Evolutionary conservation across 495 filamentous ascomycete species (phyloP).

Genomic region (Diplogelasinospora grovesii): DNA sequence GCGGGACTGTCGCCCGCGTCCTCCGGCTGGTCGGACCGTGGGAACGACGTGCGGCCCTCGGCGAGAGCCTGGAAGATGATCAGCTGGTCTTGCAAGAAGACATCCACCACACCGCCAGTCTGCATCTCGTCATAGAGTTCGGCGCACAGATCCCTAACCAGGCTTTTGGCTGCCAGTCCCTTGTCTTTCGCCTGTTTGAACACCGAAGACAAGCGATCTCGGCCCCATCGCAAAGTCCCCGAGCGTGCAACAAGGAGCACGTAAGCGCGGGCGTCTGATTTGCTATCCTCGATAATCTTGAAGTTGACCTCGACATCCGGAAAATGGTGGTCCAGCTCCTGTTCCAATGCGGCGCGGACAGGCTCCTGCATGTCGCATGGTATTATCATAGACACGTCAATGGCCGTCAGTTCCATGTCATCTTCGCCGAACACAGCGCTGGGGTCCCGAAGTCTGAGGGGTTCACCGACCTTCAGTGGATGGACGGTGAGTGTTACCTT

Average conservation of each 20-base stretch:
- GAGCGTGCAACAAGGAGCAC: slow-evolving; percentile 68
- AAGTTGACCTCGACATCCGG: slow-evolving; percentile 44
- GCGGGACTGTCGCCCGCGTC: slow-evolving; percentile 13
- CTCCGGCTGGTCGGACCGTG: slow-evolving; percentile 13
- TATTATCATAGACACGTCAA: slow-evolving; percentile 55
- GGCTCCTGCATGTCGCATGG: slow-evolving; percentile 38
- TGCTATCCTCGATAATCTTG: slow-evolving; percentile 50
- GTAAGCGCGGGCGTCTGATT: slow-evolving; percentile 56
- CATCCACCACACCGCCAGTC: slow-evolving; percentile 55
- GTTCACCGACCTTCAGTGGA: slow-evolving; percentile 39
- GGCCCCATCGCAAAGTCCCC: slow-evolving; percentile 53
- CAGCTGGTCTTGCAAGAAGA: slow-evolving; percentile 71
- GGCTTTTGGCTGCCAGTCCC: slow-evolving; percentile 9
- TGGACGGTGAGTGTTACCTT: slow-evolving; percentile 52
- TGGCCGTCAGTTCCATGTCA: slow-evolving; percentile 39
- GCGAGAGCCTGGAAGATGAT: slow-evolving; percentile 76
- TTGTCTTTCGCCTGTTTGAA: slow-evolving; percentile 36
- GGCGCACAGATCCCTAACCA: not conserved
- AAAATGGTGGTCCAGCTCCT: slow-evolving; percentile 31
- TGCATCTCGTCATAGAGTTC: slow-evolving; percentile 53
- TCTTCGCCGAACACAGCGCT: not conserved
- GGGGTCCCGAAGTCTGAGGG: slow-evolving; percentile 34
- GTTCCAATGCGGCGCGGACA: slow-evolving; percentile 30
- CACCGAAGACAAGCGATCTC: slow-evolving; percentile 55
- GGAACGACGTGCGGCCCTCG: slow-evolving; percentile 42